Percentiles rank a stretch among this genome's conserved stretches.
phyloP scores from a whole-genome alignment of 257 asterid species.

The Nicotiana obtusifolia region DNA sequence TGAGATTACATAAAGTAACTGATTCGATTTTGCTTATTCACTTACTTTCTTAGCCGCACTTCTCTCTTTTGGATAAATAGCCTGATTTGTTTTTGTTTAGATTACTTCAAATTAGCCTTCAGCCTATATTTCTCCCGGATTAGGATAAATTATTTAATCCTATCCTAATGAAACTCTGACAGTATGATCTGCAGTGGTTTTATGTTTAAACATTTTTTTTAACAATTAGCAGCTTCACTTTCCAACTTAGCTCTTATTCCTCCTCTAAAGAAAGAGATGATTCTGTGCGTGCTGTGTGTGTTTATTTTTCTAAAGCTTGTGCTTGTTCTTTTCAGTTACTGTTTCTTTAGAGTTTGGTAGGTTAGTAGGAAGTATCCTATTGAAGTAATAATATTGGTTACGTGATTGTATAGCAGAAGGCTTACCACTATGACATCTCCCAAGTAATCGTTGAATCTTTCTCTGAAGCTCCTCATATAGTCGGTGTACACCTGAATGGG shows the following conservation, averaged over 20 bases:
- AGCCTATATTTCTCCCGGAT: background rate
- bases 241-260: background rate
- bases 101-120: background rate
- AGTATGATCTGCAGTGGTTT: background rate
- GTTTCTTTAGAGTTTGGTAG: background rate
- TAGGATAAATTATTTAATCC: background rate
- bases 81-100: background rate
- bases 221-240: background rate
- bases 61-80: background rate
- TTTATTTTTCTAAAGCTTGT: background rate
- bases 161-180: background rate
- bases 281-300: background rate
- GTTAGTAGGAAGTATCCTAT: background rate
- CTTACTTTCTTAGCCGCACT: background rate
- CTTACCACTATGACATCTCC: too few relatives aligned
- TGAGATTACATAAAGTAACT: background rate
- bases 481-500: conserved; percentile 89
- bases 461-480: conserved; percentile 6
- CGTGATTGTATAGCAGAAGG: too few relatives aligned
- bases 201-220: background rate
- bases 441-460: too few relatives aligned
- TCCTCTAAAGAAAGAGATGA: background rate
- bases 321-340: background rate
- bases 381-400: too few relatives aligned
- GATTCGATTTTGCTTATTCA: background rate